Base-by-base conservation (phyloP, 2,329 filamentous ascomycete species). In the Dactylellina drechsleri region DNA sequence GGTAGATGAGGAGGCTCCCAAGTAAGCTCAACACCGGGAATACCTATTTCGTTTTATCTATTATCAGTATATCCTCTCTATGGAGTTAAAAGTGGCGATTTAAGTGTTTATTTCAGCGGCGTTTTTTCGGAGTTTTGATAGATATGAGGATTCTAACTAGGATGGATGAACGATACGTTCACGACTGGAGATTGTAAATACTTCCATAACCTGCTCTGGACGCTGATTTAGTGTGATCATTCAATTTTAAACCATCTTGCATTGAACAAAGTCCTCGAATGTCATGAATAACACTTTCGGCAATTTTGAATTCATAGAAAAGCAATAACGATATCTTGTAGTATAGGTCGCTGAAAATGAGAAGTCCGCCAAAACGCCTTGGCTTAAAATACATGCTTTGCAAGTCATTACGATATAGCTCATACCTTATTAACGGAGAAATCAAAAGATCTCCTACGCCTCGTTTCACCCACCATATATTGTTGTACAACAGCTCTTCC, bases 31-130 rank as follows among this genome's bases (percentile, higher is more conserved):
- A 36, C 1, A 52, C 28, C 7, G 15, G 62, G 13, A 6, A n/a
- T 26, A 16, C 47, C 40, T 45, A 16, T 47, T 40, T 47, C 45
- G 47, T 15, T 56, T 20, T 43, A n/a, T 66, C 36, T 74, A 40
- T 50, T 50, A 49, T 56, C 49, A 12, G 50, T 61, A n/a, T 20
- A 13, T 28, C 23, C 57, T 56, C 47, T 70, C 50, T 28, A 43
- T 45, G 70, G 70, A 74, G 70, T 74, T 74, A 52, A 67, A 70
- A 62, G 54, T 74, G 56, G 70, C 57, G 70, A 74, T 53, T 60
- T 65, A 43, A 52, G 13, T 43, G 15, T 41, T 64, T 16, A 31
- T 50, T 18, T 58, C 26, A 45, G 45, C 57, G 61, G 47, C 47
- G 47, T 52, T 52, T 66, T 58, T 20, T 41, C 66, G 53, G 59